Percentiles rank a stretch among this genome's conserved stretches.
These are phyloP conservation scores for Pseudogymnoascus sp. DNA, from an alignment of 2,329 filamentous ascomycete species.

Conservation along the genomic window DNA sequence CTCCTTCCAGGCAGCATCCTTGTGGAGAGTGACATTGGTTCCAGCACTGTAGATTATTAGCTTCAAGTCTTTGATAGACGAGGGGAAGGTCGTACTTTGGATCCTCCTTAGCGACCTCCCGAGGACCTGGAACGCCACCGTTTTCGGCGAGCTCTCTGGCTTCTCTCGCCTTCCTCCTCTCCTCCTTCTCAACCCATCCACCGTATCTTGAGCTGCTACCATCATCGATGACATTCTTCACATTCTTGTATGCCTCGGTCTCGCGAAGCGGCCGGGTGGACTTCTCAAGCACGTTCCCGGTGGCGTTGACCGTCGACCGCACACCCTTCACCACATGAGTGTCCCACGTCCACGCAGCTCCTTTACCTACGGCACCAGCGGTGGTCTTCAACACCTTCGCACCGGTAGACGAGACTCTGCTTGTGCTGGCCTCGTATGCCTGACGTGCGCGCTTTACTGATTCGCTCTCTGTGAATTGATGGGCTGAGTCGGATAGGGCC, in stretches of 20 bases:
- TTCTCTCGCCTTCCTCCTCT: constrained; percentile 73
- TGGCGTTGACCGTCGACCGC: constrained; percentile 74
- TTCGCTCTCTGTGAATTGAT: constrained; percentile 90
- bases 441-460: constrained; percentile 76
- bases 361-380: constrained; percentile 77
- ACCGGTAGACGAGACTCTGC: constrained; percentile 70
- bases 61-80: constrained; percentile 13
- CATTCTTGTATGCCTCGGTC: constrained; percentile 88
- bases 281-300: constrained; percentile 82
- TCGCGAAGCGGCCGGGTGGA: constrained; percentile 90
- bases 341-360: constrained; percentile 95
- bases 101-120: constrained; percentile 68
- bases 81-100: constrained; percentile 60
- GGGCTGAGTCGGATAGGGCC: constrained; percentile 77
- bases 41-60: constrained; percentile 60
- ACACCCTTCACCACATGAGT: constrained; percentile 87
- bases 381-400: constrained; percentile 76
- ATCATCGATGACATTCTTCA: constrained; percentile 95
- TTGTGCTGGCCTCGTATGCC: constrained; percentile 80
- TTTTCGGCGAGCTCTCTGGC: constrained; percentile 56
- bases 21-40: constrained; percentile 89
- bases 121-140: constrained; percentile 30
- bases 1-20: constrained; percentile 95
- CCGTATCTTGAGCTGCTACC: constrained; percentile 93
- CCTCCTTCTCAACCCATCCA: constrained; percentile 94